These are phyloP conservation scores for Ramalina peruviana DNA, from an alignment of 495 filamentous ascomycete genomes.

Conservation along the genomic window DNA sequence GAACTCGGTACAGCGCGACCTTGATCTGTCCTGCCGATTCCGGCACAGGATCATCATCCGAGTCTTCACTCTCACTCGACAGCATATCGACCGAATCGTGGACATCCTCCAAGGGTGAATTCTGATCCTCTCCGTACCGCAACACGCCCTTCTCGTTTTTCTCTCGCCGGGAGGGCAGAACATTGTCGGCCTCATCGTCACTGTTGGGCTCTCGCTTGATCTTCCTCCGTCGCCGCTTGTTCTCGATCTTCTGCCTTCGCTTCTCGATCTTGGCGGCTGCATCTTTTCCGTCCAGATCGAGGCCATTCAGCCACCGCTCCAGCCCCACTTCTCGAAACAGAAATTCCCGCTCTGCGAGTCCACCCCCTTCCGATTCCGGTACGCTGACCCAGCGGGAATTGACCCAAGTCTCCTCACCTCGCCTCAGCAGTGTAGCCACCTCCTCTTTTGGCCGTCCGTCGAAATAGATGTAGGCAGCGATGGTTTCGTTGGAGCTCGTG, in stretches of 20 bases:
- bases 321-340: conserved; percentile 94
- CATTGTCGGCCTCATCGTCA: conserved; percentile 30
- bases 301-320: conserved; percentile 86
- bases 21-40: conserved; percentile 98
- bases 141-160: conserved; percentile 42
- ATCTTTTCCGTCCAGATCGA: conserved; percentile 80
- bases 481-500: conserved; percentile 80
- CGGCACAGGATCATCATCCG: conserved; percentile 77
- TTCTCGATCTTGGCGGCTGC: conserved; percentile 82
- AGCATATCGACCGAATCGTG: conserved; percentile 57
- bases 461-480: conserved; percentile 98
- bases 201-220: conserved; percentile 31
- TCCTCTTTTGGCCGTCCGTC: conserved; percentile 93
- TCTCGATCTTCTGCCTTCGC: conserved; percentile 75
- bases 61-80: conserved; percentile 48
- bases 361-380: conserved; percentile 77
- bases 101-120: conserved; percentile 57
- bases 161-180: conserved; percentile 20
- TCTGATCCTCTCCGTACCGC: conserved; percentile 60
- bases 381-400: conserved; percentile 96
- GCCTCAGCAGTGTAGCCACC: conserved; percentile 81
- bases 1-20: conserved; percentile 86
- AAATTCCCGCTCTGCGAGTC: conserved; percentile 92
- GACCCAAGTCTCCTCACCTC: conserved; percentile 97
- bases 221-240: conserved; percentile 57